These are phyloP conservation scores for Xylariaceae sp. DNA, from an alignment of 2,329 filamentous ascomycete species.

Conservation along the genomic window DNA sequence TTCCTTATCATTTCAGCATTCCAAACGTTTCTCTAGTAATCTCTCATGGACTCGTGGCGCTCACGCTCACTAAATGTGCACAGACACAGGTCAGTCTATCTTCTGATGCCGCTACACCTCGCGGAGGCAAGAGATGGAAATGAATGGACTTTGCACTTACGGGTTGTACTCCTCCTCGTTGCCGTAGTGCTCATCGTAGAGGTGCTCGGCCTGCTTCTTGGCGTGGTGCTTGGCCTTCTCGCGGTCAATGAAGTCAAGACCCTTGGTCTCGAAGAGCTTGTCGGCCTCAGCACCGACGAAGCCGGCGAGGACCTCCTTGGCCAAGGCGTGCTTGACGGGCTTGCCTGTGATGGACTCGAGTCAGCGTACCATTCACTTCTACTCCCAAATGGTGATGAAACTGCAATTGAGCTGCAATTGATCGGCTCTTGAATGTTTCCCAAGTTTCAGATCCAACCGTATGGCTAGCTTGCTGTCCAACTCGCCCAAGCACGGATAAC, in stretches of 20 bases:
- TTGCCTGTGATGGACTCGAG: slow-evolving; percentile 47
- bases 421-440: not conserved
- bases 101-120: not conserved
- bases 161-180: slow-evolving; percentile 50
- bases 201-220: slow-evolving; percentile 49
- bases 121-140: not conserved
- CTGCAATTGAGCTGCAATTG: not conserved
- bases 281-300: slow-evolving; percentile 71
- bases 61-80: slow-evolving; percentile 6
- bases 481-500: no score
- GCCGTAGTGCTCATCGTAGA: slow-evolving; percentile 61
- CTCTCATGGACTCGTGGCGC: slow-evolving; percentile 8
- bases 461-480: no score
- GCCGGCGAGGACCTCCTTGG: slow-evolving; percentile 71
- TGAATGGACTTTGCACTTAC: slow-evolving; percentile 35
- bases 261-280: slow-evolving; percentile 67
- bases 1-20: not conserved
- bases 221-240: slow-evolving; percentile 56
- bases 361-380: not conserved
- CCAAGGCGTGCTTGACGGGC: slow-evolving; percentile 64
- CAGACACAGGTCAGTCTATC: not conserved
- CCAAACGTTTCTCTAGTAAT: slow-evolving; percentile 8
- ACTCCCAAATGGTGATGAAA: not conserved
- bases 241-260: slow-evolving; percentile 53
- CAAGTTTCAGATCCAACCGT: no score